A percentile compares a stretch with the other conserved stretches of the same genome.
Conservation (phyloP, 129 eudicot species). For the Escallonia rubra region DNA sequence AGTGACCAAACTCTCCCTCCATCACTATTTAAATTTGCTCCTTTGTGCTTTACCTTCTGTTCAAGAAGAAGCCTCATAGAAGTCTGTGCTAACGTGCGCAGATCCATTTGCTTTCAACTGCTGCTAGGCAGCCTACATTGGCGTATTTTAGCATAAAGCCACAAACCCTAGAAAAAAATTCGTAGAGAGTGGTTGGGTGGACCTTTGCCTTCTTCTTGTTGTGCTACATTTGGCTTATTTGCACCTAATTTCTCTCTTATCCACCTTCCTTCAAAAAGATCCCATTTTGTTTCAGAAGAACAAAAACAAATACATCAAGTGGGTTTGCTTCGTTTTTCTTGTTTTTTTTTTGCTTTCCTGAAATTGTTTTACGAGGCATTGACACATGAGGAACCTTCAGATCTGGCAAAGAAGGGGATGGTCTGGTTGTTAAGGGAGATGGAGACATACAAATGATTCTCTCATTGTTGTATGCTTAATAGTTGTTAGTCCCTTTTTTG, state of each 20-base stretch:
- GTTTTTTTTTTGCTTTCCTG: not conserved
- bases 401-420: slow-evolving; percentile 31
- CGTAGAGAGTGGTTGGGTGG: not conserved
- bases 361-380: not conserved
- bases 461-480: not conserved
- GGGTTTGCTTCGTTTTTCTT: not conserved
- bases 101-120: not conserved
- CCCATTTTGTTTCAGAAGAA: not conserved
- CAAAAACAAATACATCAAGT: not conserved
- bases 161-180: not conserved
- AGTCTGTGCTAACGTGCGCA: not conserved
- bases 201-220: not conserved
- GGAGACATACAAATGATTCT: slow-evolving; percentile 21
- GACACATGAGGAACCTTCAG: slow-evolving; percentile 45
- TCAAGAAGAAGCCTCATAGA: not conserved
- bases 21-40: not conserved
- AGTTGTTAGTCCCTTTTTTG: not conserved
- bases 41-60: not conserved
- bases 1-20: not conserved
- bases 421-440: slow-evolving; percentile 25
- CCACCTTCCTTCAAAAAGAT: too few species aligned
- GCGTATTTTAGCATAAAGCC: not conserved
- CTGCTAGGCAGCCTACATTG: not conserved
- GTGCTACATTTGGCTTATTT: not conserved
- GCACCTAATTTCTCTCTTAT: slow-evolving; percentile 4